Evolutionary conservation across 306 rosid species (phyloP).

Genomic region (Urtica urens): DNA sequence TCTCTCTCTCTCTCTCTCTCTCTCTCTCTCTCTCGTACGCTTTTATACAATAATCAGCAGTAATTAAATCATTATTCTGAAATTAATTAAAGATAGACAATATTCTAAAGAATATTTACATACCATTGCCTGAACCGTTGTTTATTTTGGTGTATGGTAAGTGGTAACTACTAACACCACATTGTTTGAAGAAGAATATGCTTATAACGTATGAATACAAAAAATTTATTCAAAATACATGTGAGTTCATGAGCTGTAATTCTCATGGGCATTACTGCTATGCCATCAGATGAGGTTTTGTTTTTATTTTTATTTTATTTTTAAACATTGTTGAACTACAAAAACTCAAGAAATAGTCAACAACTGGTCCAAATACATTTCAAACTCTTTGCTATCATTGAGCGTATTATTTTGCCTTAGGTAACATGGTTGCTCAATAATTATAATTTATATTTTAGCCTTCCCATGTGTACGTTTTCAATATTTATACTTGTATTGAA

Average conservation of each 20-base stretch:
- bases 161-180: too few relatives aligned
- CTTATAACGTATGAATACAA: neutral
- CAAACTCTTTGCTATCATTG: neutral
- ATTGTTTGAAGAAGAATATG: constrained; percentile 1
- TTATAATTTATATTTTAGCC: neutral
- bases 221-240: neutral
- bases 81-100: too few relatives aligned
- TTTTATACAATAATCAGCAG: constrained; percentile 1
- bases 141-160: too few relatives aligned
- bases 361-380: neutral
- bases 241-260: constrained; percentile 15
- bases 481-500: too few relatives aligned
- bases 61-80: too few relatives aligned
- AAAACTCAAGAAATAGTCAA: neutral
- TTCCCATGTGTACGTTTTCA: constrained; percentile 1
- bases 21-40: constrained; percentile 28
- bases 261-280: constrained; percentile 5
- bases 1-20: neutral
- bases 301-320: too few relatives aligned
- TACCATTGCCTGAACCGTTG: too few relatives aligned
- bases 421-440: constrained; percentile 7
- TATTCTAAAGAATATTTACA: too few relatives aligned
- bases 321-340: neutral
- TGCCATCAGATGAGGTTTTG: neutral
- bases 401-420: neutral